A percentile compares a stretch with the other conserved stretches of the same genome.
Conservation (phyloP, 306 rosid genomes). For the Begonia loranthoides region DNA sequence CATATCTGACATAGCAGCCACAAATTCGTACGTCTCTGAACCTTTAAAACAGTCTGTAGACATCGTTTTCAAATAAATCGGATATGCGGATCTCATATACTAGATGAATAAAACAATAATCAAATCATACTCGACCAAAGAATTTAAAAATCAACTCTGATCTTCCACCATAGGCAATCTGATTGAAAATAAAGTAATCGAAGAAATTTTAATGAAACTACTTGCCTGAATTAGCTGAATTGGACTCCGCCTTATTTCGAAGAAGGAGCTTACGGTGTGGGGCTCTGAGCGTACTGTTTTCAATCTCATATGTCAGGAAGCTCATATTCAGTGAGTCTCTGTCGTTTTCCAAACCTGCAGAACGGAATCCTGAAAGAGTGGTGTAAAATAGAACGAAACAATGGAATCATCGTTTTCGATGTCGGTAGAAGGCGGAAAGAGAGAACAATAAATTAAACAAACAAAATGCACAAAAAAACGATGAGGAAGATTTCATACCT, state of each 20-base stretch:
- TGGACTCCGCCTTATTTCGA: conserved; percentile 12
- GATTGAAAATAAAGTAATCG: background rate
- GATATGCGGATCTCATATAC: no score
- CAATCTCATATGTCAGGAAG: conserved; percentile 2
- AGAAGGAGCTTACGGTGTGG: conserved; percentile 58
- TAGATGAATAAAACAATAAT: no score
- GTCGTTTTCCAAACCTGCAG: conserved; percentile 8
- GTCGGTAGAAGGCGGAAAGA: background rate
- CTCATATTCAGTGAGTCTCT: conserved; percentile 3
- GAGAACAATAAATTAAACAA: background rate
- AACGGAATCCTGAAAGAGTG: background rate
- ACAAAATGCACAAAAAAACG: background rate
- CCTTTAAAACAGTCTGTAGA: conserved; percentile 1
- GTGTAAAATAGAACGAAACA: background rate
- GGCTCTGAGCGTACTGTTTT: conserved; percentile 2
- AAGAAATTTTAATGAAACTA: background rate
- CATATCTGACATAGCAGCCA: conserved; percentile 24
- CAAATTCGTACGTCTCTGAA: background rate
- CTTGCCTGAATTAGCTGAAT: background rate
- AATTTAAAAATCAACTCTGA: background rate
- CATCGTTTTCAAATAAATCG: conserved; percentile 4
- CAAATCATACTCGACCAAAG: background rate
- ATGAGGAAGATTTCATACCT: background rate
- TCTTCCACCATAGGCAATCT: no score
- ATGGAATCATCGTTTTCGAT: conserved; percentile 1